A percentile compares a stretch with the other conserved stretches of the same genome.
phyloP scores from a whole-genome alignment of 1,284 basidiomycete species.

The Irpex lacteus region DNA sequence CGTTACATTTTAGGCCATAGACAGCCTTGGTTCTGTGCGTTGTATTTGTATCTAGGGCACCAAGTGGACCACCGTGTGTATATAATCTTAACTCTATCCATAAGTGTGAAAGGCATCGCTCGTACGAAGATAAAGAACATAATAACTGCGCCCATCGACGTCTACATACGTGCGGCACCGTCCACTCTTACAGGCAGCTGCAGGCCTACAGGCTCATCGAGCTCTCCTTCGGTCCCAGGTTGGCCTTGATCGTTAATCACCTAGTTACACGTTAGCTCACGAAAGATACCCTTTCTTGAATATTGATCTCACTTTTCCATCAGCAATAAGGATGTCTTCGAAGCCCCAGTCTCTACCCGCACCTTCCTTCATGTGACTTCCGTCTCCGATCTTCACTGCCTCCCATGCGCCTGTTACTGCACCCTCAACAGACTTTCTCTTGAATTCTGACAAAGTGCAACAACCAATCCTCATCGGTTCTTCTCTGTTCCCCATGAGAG shows the following conservation, averaged over 20 bases:
- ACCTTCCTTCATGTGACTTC: conserved; percentile 58
- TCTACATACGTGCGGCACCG: conserved; percentile 41
- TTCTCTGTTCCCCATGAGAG: conserved; percentile 50
- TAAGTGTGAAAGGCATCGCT: no score
- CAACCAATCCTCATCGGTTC: conserved; percentile 63
- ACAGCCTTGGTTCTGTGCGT: no score
- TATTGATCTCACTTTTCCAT: conserved; percentile 38
- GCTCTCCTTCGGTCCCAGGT: conserved; percentile 58
- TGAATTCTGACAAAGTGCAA: conserved; percentile 60
- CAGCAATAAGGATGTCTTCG: conserved; percentile 58
- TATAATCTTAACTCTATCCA: neutral
- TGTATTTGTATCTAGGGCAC: neutral
- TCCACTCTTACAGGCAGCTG: conserved; percentile 34
- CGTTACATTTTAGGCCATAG: conserved; percentile 10
- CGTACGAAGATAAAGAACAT: no score
- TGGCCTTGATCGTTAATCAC: conserved; percentile 62
- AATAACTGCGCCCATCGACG: neutral
- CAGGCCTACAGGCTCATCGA: conserved; percentile 52
- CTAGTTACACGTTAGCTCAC: conserved; percentile 29
- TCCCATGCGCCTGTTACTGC: conserved; percentile 44
- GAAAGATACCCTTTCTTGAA: neutral
- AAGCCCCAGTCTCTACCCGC: conserved; percentile 78
- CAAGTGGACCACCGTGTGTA: neutral
- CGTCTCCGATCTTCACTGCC: conserved; percentile 47
- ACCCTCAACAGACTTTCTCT: conserved; percentile 26